Percentiles rank a stretch among this genome's conserved stretches.
These are phyloP conservation scores for Phylloporus arenicola DNA, from an alignment of 768 basidiomycete genomes.

Conservation along the genomic window DNA sequence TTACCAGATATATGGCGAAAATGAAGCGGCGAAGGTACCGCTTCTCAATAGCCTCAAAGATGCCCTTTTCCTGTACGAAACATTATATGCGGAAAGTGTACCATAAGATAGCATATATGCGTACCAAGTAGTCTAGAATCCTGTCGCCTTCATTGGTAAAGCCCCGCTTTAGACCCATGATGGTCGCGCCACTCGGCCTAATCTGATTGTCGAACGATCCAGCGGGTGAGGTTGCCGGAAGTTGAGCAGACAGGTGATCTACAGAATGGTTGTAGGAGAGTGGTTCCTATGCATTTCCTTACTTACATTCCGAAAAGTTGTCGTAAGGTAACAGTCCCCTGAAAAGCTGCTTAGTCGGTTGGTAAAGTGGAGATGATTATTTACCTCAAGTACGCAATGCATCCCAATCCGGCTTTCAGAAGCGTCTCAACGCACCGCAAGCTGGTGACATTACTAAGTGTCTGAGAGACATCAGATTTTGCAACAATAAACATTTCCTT, in stretches of 20 bases:
- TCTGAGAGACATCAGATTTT: slow-evolving; percentile 27
- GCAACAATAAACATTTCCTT: not conserved
- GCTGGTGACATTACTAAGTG: slow-evolving; percentile 56
- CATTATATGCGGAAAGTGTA: slow-evolving; percentile 6
- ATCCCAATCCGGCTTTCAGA: slow-evolving; percentile 65
- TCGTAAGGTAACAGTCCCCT: slow-evolving; percentile 77
- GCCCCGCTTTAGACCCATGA: slow-evolving; percentile 70
- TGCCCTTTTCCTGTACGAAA: slow-evolving; percentile 65
- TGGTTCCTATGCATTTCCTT: not conserved
- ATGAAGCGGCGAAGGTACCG: slow-evolving; percentile 82
- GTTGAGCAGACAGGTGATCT: slow-evolving; percentile 29
- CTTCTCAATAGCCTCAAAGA: slow-evolving; percentile 81
- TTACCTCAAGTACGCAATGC: slow-evolving; percentile 72
- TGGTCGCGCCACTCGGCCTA: slow-evolving; percentile 56
- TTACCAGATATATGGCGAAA: slow-evolving; percentile 77
- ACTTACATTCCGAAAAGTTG: slow-evolving; percentile 65
- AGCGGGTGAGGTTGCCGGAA: slow-evolving; percentile 29
- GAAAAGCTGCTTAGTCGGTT: slow-evolving; percentile 8
- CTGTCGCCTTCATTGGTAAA: slow-evolving; percentile 80
- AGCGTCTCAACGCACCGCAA: slow-evolving; percentile 68
- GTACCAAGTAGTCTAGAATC: slow-evolving; percentile 74
- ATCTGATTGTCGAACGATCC: slow-evolving; percentile 35
- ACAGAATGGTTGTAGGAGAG: not conserved
- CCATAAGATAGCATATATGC: slow-evolving; percentile 22
- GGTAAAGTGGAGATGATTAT: not conserved